phyloP scores from a whole-genome alignment of 768 basidiomycete species.

The Termitomyces eurrhizus region DNA sequence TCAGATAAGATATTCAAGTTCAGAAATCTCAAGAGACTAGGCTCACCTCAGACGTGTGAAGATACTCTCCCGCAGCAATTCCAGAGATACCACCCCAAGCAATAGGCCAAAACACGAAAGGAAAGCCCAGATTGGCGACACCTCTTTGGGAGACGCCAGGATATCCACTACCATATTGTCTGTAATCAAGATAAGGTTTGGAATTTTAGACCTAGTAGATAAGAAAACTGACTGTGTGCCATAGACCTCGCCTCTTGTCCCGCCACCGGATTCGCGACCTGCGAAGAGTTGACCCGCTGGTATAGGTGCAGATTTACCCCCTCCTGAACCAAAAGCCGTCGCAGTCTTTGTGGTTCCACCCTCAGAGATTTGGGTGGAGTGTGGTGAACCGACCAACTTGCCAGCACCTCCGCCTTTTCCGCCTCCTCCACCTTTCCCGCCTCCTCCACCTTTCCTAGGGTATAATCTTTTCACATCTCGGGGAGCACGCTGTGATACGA shows the following conservation, averaged over 20 bases:
- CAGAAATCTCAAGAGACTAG: background rate
- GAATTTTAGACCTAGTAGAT: background rate
- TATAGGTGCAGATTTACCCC: conserved; percentile 26
- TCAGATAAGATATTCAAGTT: background rate
- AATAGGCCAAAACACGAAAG: conserved; percentile 56
- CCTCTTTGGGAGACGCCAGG: conserved; percentile 38
- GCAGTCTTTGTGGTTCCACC: conserved; percentile 14
- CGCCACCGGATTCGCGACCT: conserved; percentile 44
- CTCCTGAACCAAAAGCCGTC: conserved; percentile 18
- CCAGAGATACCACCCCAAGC: conserved; percentile 36
- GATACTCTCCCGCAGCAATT: conserved; percentile 18
- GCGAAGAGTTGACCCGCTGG: conserved; percentile 33
- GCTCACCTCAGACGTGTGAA: conserved; percentile 35
- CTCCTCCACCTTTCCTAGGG: conserved; percentile 26
- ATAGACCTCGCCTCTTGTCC: conserved; percentile 33
- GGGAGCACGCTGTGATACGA: conserved; percentile 14
- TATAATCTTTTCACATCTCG: conserved; percentile 9
- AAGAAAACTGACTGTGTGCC: conserved; percentile 32
- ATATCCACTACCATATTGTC: conserved; percentile 55
- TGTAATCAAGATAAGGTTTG: conserved; percentile 14
- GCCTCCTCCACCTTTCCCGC: background rate
- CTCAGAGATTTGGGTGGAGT: conserved; percentile 6
- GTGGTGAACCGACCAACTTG: conserved; percentile 1
- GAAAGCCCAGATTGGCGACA: conserved; percentile 42
- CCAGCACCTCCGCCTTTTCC: conserved; percentile 7